Percentiles rank a stretch among this genome's conserved stretches.
Conservation (phyloP, 495 filamentous ascomycete genomes). For the Trypethelium eluteriae region DNA sequence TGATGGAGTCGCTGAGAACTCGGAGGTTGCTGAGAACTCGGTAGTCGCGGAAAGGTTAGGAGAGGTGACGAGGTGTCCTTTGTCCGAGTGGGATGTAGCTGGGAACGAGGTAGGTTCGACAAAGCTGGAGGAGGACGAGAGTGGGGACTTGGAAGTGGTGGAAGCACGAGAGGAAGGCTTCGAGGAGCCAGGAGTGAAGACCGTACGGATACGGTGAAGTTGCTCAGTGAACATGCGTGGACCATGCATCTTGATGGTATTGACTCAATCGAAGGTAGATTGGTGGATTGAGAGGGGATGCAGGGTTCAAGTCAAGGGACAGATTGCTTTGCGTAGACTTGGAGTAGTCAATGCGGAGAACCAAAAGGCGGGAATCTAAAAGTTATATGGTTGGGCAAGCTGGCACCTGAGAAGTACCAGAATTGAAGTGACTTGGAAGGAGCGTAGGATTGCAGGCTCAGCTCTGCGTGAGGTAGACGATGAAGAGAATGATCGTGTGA, state of each 20-base stretch:
- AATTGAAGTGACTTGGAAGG: constrained; percentile 3
- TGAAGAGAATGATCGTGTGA: constrained; percentile 5
- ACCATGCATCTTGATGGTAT: neutral
- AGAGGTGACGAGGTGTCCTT: neutral
- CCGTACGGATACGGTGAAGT: constrained; percentile 5
- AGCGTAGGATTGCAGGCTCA: constrained; percentile 4
- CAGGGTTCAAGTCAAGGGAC: neutral
- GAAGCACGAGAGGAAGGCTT: neutral
- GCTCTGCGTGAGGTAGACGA: constrained; percentile 3
- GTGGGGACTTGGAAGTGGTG: constrained; percentile 4
- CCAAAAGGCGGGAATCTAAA: neutral
- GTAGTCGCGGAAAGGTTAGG: neutral
- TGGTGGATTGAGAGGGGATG: neutral
- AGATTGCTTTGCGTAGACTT: neutral
- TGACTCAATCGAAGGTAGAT: neutral
- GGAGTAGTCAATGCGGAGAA: too few relatives aligned
- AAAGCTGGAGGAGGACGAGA: constrained; percentile 1
- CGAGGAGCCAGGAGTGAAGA: neutral
- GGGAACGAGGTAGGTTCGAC: neutral
- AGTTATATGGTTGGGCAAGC: neutral
- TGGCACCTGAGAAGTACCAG: neutral
- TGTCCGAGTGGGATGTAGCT: neutral
- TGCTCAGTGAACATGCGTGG: constrained; percentile 6
- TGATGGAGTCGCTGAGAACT: neutral
- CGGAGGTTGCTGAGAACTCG: neutral